These are phyloP conservation scores for Castanospermum australe DNA, from an alignment of 306 rosid species.

Conservation along the genomic window DNA sequence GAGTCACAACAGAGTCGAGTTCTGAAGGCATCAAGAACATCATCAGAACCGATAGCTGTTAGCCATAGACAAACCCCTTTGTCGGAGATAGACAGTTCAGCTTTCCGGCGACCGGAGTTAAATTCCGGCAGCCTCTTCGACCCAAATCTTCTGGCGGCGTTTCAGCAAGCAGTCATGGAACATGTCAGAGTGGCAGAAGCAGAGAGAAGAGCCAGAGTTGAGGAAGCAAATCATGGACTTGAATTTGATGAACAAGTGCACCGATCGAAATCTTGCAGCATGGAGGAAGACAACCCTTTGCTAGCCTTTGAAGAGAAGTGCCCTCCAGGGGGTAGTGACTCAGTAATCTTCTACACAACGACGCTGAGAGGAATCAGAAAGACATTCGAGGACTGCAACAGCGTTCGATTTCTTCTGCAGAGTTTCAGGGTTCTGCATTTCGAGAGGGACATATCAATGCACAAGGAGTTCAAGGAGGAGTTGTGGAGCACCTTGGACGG, in stretches of 20 bases:
- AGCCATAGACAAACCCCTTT: conserved; percentile 18
- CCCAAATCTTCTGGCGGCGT: conserved; percentile 70
- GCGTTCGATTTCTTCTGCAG: conserved; percentile 67
- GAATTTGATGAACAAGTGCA: conserved; percentile 16
- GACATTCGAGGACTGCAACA: conserved; percentile 82
- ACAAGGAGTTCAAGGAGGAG: conserved; percentile 72
- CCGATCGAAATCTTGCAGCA: conserved; percentile 17
- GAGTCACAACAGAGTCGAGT: conserved; percentile 23
- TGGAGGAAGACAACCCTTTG: conserved; percentile 44
- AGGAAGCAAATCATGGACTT: neutral
- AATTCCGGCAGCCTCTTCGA: conserved; percentile 80
- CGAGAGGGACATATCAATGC: conserved; percentile 87
- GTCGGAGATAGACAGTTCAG: conserved; percentile 45
- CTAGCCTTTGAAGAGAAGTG: conserved; percentile 55
- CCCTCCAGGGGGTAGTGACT: conserved; percentile 67
- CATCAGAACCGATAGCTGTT: neutral
- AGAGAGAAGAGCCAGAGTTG: conserved; percentile 36
- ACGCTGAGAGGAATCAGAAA: conserved; percentile 73
- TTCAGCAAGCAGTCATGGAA: conserved; percentile 57
- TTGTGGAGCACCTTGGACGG: conserved; percentile 53
- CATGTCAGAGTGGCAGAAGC: conserved; percentile 43
- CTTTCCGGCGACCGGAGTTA: conserved; percentile 75
- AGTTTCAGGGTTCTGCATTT: conserved; percentile 63
- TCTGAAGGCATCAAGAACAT: conserved; percentile 26
- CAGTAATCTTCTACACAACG: conserved; percentile 81